These are phyloP conservation scores for Podosphaera fusca DNA, from an alignment of 2,329 filamentous ascomycete species.

Conservation along the genomic window DNA sequence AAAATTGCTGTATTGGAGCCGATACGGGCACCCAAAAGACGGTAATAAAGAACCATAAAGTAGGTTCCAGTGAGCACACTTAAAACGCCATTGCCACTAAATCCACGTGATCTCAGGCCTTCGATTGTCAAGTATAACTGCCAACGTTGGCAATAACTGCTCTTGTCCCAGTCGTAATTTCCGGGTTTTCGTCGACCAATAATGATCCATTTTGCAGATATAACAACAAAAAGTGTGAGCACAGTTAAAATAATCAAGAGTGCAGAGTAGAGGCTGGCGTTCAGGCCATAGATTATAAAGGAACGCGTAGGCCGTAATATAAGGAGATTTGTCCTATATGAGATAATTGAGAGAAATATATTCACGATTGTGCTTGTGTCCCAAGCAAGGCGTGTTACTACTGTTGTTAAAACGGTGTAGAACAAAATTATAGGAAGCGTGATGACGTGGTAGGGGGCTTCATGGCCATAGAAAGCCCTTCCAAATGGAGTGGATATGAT, in stretches of 20 bases:
- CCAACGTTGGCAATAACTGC: constrained; percentile 33
- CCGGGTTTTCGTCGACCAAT: constrained; percentile 27
- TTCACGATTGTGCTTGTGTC: constrained; percentile 24
- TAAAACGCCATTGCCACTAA: constrained; percentile 26
- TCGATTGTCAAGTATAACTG: constrained; percentile 30
- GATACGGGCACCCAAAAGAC: constrained; percentile 27
- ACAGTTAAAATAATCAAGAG: constrained; percentile 22
- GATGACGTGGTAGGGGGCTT: constrained; percentile 27
- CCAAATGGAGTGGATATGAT: constrained; percentile 25
- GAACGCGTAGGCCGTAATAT: constrained; percentile 11
- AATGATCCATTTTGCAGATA: constrained; percentile 27
- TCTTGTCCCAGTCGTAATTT: constrained; percentile 33
- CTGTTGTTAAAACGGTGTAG: constrained; percentile 24
- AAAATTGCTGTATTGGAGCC: constrained; percentile 31
- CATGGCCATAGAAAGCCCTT: constrained; percentile 28
- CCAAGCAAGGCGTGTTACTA: constrained; percentile 27
- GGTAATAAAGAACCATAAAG: constrained; percentile 29
- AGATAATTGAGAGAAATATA: constrained; percentile 19
- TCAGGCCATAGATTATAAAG: constrained; percentile 20
- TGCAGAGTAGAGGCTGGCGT: constrained; percentile 19
- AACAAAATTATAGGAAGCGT: constrained; percentile 24
- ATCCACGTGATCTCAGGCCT: constrained; percentile 25
- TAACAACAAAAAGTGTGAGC: constrained; percentile 17
- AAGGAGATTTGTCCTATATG: constrained; percentile 15
- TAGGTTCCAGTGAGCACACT: constrained; percentile 29